Evolutionary conservation across 345 rosid species (phyloP), one percentile per base, ranked within the genome.

Genomic region (Dovyalis caffra): DNA sequence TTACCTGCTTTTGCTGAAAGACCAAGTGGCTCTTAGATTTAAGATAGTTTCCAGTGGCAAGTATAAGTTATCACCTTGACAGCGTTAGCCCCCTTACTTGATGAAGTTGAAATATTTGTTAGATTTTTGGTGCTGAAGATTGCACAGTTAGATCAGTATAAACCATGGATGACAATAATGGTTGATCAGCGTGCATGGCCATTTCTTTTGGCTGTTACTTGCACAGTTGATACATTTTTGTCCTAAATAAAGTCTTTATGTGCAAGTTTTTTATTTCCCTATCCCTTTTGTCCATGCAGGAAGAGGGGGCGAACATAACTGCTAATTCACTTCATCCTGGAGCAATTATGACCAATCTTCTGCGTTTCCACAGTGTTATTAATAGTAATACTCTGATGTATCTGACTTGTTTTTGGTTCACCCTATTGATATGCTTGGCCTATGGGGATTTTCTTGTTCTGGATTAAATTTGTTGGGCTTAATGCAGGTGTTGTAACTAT

Each of bases 321-420:
- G 86, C 89, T 32, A 91, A 91, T 57, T 89, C 92, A 29, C 76
- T 91, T 83, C 93, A 91, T 83, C 93, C 91, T 1, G 93, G 97
- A 57, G 78, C 77, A 29, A 85, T 91, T 34, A 83, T 80, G 35
- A 91, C 92, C 68, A 91, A 88, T 72, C 85, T 89, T 58, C 69
- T 84, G 32, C 87, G 88, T 35, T 78, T 85, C 70, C 74, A 68
- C 66, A 76, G 81, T 40, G 45, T 85, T 72, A 18, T 87, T 45
- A 75, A 74, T 11, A 87, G 92, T 91, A 82, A 77, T 32, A 32
- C 31, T 71, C 31, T 72, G 26, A 25, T 57, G 14, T 35, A 35
- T 58, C 38, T 18, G 16, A 23, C 37, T 38, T 23, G 6, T 26
- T 28, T 45, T 18, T 43, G 38, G 32, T 25, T 16, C 49, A 2